Base-by-base conservation (phyloP, 192 early-diverging fungal genomes). In the Diversispora eburnea region DNA sequence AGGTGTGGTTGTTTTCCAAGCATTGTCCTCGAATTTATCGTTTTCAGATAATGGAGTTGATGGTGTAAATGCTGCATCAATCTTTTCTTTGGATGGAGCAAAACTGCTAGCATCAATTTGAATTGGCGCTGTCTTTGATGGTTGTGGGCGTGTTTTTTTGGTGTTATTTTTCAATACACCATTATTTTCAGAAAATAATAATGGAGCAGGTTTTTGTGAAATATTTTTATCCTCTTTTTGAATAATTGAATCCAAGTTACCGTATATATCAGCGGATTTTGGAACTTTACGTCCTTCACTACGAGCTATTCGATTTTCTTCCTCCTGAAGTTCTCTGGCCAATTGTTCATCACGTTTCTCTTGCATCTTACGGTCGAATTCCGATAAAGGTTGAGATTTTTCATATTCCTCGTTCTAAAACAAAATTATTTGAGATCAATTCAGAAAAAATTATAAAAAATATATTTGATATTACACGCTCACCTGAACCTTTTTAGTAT, bases 271-370 rank as follows among this genome's bases (percentile, higher is more conserved):
- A 67, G 47, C 63, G 68, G 10, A n/a, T 33, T 51, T 62, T 25
- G 62, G 74, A 8, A 68, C 57, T 54, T 22, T 3, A 33, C 51
- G 54, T 33, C 74, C 76, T 62, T 69, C 75, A 42, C 71, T 51
- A 1, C 67, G 76, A 55, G 79, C 77, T 20, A 67, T 75, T n/a
- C 55, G 49, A 46, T 79, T 80, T 57, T 94, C 90, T 43, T 88
- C 85, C 52, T 92, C 86, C 76, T 97, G 95, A 59, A 98, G 80
- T 70, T 88, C 81, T 13, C 94, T 86, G 3, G 95, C 95, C 72
- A 94, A 81, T 22, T 82, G 82, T 76, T 94, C 95, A 78, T 98
- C 95, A 8, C 85, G 76, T 65, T 88, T 83, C 41, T 94, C 88
- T 79, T 94, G 92, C 25, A 80, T 76, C 72, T 84, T 71, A 39